These are phyloP conservation scores for Dictyostelium firmibasis DNA, from an alignment of 78 protist genomes.

Conservation along the genomic window DNA sequence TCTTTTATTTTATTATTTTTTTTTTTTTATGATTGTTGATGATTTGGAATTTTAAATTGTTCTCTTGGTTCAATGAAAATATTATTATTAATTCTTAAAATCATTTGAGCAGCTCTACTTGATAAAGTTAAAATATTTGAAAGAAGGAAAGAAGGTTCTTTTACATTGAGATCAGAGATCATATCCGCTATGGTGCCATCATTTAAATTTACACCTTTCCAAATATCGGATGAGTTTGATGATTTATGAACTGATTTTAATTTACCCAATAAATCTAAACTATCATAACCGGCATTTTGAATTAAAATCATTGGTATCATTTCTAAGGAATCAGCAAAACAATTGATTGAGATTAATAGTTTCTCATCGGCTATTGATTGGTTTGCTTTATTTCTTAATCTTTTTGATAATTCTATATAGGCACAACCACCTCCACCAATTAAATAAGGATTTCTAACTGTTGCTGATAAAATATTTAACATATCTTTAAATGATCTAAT, in stretches of 20 bases:
- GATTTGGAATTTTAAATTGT: neutral
- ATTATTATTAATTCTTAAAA: slow-evolving; percentile 54
- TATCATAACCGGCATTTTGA: slow-evolving; percentile 70
- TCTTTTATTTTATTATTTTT: neutral
- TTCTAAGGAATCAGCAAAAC: slow-evolving; percentile 57
- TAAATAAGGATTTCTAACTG: slow-evolving; percentile 34
- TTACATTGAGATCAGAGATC: slow-evolving; percentile 11
- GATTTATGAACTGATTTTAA: neutral
- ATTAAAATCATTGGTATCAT: slow-evolving; percentile 43
- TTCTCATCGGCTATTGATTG: neutral
- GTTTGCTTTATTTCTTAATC: slow-evolving; percentile 4
- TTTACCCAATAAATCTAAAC: neutral
- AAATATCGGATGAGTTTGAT: neutral
- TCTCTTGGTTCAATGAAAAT: slow-evolving; percentile 51
- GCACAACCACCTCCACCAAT: slow-evolving; percentile 77
- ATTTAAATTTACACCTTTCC: slow-evolving; percentile 58
- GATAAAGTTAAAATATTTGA: slow-evolving; percentile 34
- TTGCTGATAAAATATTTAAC: slow-evolving; percentile 23
- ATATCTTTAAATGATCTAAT: slow-evolving; percentile 71
- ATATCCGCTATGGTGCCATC: slow-evolving; percentile 61
- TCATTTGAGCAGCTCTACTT: slow-evolving; percentile 65
- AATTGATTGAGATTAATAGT: neutral
- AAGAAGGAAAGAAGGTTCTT: slow-evolving; percentile 49
- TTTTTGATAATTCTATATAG: slow-evolving; percentile 24
- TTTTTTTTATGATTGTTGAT: neutral